These are phyloP conservation scores for Phytophthora crassamura DNA, from an alignment of 352 stramenopile species.

Conservation along the genomic window DNA sequence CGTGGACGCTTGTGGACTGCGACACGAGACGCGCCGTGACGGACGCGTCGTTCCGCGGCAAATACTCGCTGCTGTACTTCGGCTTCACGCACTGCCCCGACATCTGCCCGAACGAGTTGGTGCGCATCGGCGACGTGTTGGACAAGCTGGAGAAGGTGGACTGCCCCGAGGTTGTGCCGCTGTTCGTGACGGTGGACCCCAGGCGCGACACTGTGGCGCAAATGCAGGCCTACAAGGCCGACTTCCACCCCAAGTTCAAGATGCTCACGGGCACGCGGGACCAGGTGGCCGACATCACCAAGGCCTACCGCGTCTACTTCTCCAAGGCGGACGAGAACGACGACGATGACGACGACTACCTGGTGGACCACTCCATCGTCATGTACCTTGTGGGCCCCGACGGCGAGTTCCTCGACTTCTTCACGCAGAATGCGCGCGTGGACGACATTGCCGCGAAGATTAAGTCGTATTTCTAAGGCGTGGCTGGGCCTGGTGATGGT, in stretches of 20 bases:
- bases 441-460: conserved; percentile 96
- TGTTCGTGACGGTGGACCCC: conserved; percentile 99
- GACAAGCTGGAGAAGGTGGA: conserved; percentile 88
- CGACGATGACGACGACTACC: conserved; percentile 97
- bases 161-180: conserved; percentile 73
- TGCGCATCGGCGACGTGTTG: conserved; percentile 97
- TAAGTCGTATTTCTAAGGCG: conserved; percentile 68
- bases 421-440: conserved; percentile 96
- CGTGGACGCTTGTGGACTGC: conserved; percentile 94
- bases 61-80: conserved; percentile 99
- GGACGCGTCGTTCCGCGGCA: conserved; percentile 92
- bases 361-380: conserved; percentile 99
- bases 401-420: conserved; percentile 99
- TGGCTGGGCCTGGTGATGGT: neutral
- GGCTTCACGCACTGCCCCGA: conserved; percentile 99
- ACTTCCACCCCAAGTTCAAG: conserved; percentile 88
- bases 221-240: conserved; percentile 95
- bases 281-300: conserved; percentile 97
- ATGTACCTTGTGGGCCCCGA: conserved; percentile 98
- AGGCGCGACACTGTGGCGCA: conserved; percentile 97
- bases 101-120: conserved; percentile 99
- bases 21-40: conserved; percentile 87
- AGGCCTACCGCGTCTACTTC: conserved; percentile 99
- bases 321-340: conserved; percentile 96
- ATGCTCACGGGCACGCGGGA: conserved; percentile 94